A percentile compares a stretch with the other conserved stretches of the same genome.
Evolutionary conservation across 73 alveolate species (phyloP).

Genomic region (Symbiodinium natans): DNA sequence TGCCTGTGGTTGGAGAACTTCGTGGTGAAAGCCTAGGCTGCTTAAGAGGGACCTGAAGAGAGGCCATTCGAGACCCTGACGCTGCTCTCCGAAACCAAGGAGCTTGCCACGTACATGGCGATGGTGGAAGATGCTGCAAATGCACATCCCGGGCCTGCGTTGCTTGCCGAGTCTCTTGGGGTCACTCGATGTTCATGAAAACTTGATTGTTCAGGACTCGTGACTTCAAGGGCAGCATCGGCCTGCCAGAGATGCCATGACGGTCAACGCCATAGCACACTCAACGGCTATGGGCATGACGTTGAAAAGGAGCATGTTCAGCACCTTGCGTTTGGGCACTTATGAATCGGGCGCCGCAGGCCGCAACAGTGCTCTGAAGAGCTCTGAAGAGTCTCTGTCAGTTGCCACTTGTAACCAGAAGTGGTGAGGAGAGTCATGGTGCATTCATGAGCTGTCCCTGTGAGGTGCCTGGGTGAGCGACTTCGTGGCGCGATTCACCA

Average conservation of each 20-base stretch:
- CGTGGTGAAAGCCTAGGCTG: constrained; percentile 72
- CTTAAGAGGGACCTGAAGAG: background rate
- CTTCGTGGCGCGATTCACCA: constrained; percentile 90
- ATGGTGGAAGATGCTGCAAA: constrained; percentile 53
- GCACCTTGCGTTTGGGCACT: constrained; percentile 20
- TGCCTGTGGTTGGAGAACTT: constrained; percentile 78
- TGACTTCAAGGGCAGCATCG: background rate
- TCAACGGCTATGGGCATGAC: constrained; percentile 84
- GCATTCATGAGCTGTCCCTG: background rate
- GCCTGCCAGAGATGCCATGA: constrained; percentile 82
- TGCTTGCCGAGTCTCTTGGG: background rate
- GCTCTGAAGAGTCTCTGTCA: background rate
- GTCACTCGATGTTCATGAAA: too few relatives aligned
- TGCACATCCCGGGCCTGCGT: constrained; percentile 62
- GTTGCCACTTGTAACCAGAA: background rate
- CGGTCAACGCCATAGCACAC: constrained; percentile 69
- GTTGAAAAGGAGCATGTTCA: constrained; percentile 84
- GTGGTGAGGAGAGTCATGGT: background rate
- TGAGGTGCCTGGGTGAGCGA: constrained; percentile 48
- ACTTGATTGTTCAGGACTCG: too few relatives aligned
- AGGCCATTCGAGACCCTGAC: background rate
- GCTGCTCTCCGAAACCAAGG: background rate
- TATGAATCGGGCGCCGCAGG: background rate
- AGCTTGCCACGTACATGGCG: constrained; percentile 35
- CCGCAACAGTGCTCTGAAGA: background rate